Evolutionary conservation across 371 early-diverging fungal species (phyloP), one percentile per base, ranked within the genome.

Genomic region (Rhizopus sp.): DNA sequence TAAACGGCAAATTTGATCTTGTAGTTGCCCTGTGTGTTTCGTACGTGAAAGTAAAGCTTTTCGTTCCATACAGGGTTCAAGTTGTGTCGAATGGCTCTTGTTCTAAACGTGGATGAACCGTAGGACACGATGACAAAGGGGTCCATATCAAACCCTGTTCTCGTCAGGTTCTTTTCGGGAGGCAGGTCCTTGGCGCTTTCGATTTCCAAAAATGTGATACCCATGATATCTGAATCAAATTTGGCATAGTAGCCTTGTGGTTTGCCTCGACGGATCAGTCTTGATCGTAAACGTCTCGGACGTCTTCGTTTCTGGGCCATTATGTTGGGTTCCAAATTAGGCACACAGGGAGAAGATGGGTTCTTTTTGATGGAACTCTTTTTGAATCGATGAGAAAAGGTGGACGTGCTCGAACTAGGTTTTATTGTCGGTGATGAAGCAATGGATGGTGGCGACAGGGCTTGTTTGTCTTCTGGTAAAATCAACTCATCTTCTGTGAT

Each of bases 41-140:
- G 79, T 17, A 90, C 82, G 15, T 83, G 79, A 59, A 91, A 87
- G 62, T 77, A 80, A 7, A 91, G 64, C 40, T 82, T 83, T 60
- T 86, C 88, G 16, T 86, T 82, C 91, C 91, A 91, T 4, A 68
- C 76, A 2, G 90, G 90, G 47, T 86, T 83, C 38, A 84, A 63
- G 50, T 73, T 81, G 61, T 88, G 89, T 4, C 82, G 78, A 44
- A 88, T 81, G 5, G 84, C 75, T 15, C 82, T 70, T 13, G 90
- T 89, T 42, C 85, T 72, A 67, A 89, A 92, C 0, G 89, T 90
- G 31, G 83, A 80, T 12, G 82, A 77, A 9, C 88, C 86, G 59
- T 87, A 88, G 3, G 83, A 81, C n/a, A 85, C 77, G 41, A 91
- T 82, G 2, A 89, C 91, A 77, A 92, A 94, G 0, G 94, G 91